Evolutionary conservation across 1,139 yeast species (phyloP).

Genomic region (Saccharomyces hybrid): DNA sequence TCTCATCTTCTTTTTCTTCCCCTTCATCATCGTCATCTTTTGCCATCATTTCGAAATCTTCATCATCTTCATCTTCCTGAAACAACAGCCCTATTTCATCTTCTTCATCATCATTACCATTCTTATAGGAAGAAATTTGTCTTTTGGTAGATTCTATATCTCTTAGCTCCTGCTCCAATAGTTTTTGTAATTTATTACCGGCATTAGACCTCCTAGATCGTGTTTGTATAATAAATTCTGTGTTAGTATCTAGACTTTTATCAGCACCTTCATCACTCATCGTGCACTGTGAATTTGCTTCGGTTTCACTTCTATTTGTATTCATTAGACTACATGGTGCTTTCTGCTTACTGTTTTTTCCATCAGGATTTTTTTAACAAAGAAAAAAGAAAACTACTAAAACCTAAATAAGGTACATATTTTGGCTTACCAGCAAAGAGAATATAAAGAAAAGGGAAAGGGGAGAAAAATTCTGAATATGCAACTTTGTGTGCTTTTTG

Average conservation of each 20-base stretch:
- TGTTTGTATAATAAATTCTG: constrained; percentile 32
- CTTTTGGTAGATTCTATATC: constrained; percentile 33
- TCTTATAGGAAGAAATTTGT: constrained; percentile 11
- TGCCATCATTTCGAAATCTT: constrained; percentile 48
- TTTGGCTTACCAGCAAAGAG: background rate
- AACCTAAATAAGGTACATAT: background rate
- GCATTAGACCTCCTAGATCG: constrained; percentile 81
- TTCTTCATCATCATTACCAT: constrained; percentile 37
- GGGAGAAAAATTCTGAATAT: background rate
- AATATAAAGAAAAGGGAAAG: background rate
- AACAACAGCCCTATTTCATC: constrained; percentile 70
- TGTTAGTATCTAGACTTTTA: background rate
- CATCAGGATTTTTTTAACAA: background rate
- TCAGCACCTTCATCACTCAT: constrained; percentile 8
- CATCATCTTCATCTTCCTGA: constrained; percentile 79
- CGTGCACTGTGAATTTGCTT: constrained; percentile 3
- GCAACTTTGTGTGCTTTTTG: background rate
- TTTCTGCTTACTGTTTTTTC: background rate
- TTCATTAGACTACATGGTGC: background rate
- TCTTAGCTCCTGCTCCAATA: constrained; percentile 59
- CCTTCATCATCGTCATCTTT: constrained; percentile 21
- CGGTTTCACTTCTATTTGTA: background rate
- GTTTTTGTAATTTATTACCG: constrained; percentile 70
- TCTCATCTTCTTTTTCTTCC: constrained; percentile 15
- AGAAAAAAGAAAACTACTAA: background rate